A percentile compares a stretch with the other conserved stretches of the same genome.
phyloP scores from a whole-genome alignment of 352 stramenopile genomes.

The Albugo laibachii region DNA sequence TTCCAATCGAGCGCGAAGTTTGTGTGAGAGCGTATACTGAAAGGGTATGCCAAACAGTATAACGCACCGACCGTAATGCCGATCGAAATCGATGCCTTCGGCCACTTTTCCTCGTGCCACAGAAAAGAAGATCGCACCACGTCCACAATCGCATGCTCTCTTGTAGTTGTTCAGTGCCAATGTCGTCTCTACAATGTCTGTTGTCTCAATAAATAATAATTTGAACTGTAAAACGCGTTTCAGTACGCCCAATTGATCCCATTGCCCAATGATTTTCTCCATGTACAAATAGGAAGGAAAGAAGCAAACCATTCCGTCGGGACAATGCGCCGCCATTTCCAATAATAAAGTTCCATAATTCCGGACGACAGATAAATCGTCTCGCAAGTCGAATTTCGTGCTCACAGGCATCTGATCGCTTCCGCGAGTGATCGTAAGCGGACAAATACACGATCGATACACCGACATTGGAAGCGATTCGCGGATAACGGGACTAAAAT shows the following conservation, averaged over 20 bases:
- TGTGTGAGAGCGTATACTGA: constrained; percentile 93
- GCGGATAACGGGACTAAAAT: constrained; percentile 93
- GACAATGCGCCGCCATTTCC: constrained; percentile 85
- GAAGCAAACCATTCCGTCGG: constrained; percentile 98
- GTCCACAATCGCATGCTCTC: constrained; percentile 88
- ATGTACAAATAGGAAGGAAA: constrained; percentile 99
- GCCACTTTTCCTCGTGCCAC: constrained; percentile 97
- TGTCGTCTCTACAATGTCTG: constrained; percentile 98
- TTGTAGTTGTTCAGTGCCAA: constrained; percentile 98
- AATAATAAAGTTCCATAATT: constrained; percentile 94
- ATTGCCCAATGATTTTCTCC: constrained; percentile 96
- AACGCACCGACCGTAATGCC: constrained; percentile 95
- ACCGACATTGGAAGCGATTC: constrained; percentile 96
- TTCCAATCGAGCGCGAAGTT: constrained; percentile 87
- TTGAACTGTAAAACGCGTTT: constrained; percentile 92
- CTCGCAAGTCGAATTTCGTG: constrained; percentile 83
- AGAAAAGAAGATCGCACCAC: constrained; percentile 96
- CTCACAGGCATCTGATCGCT: constrained; percentile 93
- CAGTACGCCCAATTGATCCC: constrained; percentile 83
- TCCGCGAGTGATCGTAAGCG: constrained; percentile 93
- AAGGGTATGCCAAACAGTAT: constrained; percentile 99
- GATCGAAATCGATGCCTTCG: constrained; percentile 99
- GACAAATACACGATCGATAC: constrained; percentile 94
- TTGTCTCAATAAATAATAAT: constrained; percentile 99
- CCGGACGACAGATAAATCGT: constrained; percentile 83